These are phyloP conservation scores for Diplosphaera chodatii DNA, from an alignment of 139 green algal genomes.

Conservation along the genomic window DNA sequence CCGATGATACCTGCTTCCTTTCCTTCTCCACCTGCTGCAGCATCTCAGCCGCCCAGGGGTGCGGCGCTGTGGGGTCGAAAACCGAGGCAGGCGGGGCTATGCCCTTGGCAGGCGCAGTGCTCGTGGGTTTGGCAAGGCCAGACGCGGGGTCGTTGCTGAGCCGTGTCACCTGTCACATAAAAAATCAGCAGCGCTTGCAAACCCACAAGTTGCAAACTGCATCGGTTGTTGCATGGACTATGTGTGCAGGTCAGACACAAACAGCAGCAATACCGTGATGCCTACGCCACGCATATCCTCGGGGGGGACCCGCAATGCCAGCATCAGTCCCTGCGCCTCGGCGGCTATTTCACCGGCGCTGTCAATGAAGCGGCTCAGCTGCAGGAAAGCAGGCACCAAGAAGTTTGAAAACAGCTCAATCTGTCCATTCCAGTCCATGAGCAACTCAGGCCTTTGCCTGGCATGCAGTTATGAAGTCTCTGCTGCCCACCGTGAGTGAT, in stretches of 20 bases:
- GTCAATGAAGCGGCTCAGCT: conserved; percentile 13
- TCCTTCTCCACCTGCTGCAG: background rate
- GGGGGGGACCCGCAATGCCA: conserved; percentile 32
- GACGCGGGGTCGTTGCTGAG: conserved; percentile 38
- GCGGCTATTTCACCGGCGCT: conserved; percentile 30
- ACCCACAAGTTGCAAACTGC: too few relatives aligned
- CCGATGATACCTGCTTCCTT: too few relatives aligned
- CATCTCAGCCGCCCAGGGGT: background rate
- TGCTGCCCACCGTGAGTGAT: conserved; percentile 42
- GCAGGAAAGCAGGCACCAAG: too few relatives aligned
- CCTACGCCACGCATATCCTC: conserved; percentile 73
- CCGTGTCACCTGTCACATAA: conserved; percentile 25
- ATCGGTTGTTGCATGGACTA: too few relatives aligned
- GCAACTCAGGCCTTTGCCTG: too few relatives aligned
- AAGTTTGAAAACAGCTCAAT: too few relatives aligned
- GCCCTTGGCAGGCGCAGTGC: conserved; percentile 22
- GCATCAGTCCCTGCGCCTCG: conserved; percentile 45
- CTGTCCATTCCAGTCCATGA: too few relatives aligned
- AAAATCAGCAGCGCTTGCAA: too few relatives aligned
- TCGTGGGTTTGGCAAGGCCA: conserved; percentile 13
- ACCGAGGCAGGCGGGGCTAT: conserved; percentile 15
- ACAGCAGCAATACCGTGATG: too few relatives aligned
- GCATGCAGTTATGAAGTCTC: too few relatives aligned
- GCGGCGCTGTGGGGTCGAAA: conserved; percentile 10
- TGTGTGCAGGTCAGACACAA: too few relatives aligned